phyloP scores from a whole-genome alignment of 768 basidiomycete genomes.

The Russula olivacea region DNA sequence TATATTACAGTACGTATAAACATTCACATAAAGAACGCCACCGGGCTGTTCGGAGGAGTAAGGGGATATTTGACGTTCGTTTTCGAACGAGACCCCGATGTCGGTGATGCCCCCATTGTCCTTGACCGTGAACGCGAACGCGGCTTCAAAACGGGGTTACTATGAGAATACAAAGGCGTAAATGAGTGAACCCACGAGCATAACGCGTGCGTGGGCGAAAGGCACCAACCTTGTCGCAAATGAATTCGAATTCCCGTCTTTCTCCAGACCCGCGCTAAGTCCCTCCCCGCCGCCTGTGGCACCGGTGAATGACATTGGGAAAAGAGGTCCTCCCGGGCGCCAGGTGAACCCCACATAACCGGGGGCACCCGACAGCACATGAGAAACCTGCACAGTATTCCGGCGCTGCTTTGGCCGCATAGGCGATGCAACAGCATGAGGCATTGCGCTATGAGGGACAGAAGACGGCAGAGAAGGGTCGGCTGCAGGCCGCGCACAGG shows the following conservation, averaged over 20 bases:
- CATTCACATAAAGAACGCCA: slow-evolving; percentile 6
- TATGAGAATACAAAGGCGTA: slow-evolving; percentile 2
- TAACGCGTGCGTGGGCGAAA: slow-evolving; percentile 2
- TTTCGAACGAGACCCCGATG: slow-evolving; percentile 14
- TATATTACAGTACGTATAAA: neutral
- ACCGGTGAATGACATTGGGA: slow-evolving; percentile 24
- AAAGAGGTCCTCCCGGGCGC: slow-evolving; percentile 26
- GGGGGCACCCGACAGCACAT: slow-evolving; percentile 25
- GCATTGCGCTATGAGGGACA: slow-evolving; percentile 17
- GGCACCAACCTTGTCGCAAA: slow-evolving; percentile 16
- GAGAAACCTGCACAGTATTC: slow-evolving; percentile 23
- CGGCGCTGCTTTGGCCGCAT: slow-evolving; percentile 18
- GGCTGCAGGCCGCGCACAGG: slow-evolving; percentile 20
- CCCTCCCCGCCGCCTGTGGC: slow-evolving; percentile 9
- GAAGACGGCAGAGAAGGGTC: slow-evolving; percentile 19
- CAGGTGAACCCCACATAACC: slow-evolving; percentile 25
- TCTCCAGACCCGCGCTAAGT: slow-evolving; percentile 10
- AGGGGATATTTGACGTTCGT: slow-evolving; percentile 8
- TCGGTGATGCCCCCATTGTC: slow-evolving; percentile 10
- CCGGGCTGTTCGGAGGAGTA: slow-evolving; percentile 22
- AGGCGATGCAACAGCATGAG: slow-evolving; percentile 17
- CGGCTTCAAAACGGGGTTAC: slow-evolving; percentile 19
- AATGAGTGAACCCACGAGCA: slow-evolving; percentile 19
- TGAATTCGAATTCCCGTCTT: slow-evolving; percentile 14
- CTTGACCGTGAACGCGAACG: slow-evolving; percentile 18